Conservation (phyloP, 257 asterid genomes). For the Henckelia pumila region DNA sequence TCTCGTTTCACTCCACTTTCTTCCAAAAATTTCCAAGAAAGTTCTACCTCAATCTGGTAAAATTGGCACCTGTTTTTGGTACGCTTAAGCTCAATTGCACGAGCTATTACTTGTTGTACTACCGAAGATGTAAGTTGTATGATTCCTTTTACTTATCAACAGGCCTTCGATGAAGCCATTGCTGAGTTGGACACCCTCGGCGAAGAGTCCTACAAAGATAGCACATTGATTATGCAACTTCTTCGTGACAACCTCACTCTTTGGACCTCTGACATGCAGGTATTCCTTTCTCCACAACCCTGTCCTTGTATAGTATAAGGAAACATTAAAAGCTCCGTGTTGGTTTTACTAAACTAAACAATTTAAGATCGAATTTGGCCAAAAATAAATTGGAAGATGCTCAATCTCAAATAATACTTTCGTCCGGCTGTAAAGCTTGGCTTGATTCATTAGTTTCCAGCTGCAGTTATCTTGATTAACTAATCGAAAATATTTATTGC, state of each 20-base stretch:
- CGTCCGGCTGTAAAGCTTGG: neutral
- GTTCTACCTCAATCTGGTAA: neutral
- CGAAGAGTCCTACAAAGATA: conserved; percentile 97
- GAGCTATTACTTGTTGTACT: neutral
- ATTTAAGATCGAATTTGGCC: neutral
- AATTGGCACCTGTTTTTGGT: neutral
- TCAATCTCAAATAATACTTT: neutral
- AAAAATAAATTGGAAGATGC: neutral
- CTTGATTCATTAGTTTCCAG: neutral
- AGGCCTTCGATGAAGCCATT: conserved; percentile 94
- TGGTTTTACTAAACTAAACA: neutral
- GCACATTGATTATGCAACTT: conserved; percentile 93
- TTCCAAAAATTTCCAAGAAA: neutral
- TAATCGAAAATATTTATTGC: too few species aligned
- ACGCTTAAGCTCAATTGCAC: neutral
- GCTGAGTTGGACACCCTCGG: conserved; percentile 86
- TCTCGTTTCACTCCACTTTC: neutral
- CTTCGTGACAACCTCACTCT: conserved; percentile 83
- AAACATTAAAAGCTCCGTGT: neutral
- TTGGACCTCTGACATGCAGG: conserved; percentile 91
- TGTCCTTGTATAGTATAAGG: neutral
- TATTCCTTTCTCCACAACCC: conserved; percentile 14
- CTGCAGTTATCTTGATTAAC: neutral
- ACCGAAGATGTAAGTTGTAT: neutral
- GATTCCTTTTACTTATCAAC: conserved; percentile 7